phyloP scores from a whole-genome alignment of 75 land plant genomes.

The Chamaecyparis obtusa region DNA sequence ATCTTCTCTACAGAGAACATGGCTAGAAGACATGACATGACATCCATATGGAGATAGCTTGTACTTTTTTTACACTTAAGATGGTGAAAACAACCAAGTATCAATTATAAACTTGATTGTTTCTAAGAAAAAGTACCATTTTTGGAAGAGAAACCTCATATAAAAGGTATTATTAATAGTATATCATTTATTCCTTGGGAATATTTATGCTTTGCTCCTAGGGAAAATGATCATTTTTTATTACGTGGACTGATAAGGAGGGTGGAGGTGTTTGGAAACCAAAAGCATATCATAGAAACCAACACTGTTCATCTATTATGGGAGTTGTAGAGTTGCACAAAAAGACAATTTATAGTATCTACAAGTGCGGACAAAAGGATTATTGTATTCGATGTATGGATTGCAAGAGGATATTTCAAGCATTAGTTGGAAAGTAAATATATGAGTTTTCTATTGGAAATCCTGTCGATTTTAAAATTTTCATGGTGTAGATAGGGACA shows the following conservation, averaged over 20 bases:
- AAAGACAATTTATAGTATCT: constrained; percentile 65
- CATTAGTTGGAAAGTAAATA: constrained; percentile 77
- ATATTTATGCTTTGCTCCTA: constrained; percentile 62
- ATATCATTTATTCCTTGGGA: constrained; percentile 85
- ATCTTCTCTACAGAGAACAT: constrained; percentile 62
- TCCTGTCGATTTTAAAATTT: constrained; percentile 80
- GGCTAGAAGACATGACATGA: constrained; percentile 92
- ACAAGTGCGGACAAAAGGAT: constrained; percentile 81
- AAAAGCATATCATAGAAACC: constrained; percentile 53
- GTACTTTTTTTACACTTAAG: constrained; percentile 66
- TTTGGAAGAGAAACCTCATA: no score
- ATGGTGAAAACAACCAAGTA: constrained; percentile 75
- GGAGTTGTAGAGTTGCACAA: constrained; percentile 78
- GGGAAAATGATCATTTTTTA: constrained; percentile 88
- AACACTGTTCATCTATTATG: constrained; percentile 87
- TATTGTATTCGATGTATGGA: constrained; percentile 55
- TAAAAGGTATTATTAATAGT: no score
- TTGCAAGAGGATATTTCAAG: constrained; percentile 58
- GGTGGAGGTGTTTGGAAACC: constrained; percentile 59
- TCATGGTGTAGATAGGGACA: constrained; percentile 94
- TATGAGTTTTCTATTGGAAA: constrained; percentile 79
- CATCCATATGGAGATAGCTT: constrained; percentile 71
- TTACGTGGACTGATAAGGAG: constrained; percentile 69
- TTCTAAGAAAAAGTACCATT: no score
- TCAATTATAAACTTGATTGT: constrained; percentile 64